Evolutionary conservation across 805 yeast species (phyloP).

Genomic region (Clavispora fructus): DNA sequence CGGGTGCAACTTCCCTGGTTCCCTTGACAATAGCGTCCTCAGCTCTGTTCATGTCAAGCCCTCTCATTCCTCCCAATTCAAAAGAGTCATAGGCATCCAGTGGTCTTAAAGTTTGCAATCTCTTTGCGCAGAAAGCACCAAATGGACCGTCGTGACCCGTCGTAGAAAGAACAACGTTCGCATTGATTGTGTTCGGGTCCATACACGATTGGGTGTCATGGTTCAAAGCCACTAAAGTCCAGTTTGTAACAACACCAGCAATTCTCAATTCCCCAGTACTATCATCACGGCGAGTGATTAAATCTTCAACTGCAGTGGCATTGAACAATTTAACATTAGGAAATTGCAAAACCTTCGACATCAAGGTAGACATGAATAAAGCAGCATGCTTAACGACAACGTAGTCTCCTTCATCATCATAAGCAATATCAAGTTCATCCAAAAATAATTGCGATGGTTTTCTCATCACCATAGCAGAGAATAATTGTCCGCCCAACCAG

Average conservation of each 20-base stretch:
- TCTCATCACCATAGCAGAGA: slow-evolving; percentile 74
- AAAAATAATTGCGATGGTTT: slow-evolving; percentile 72
- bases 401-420: slow-evolving; percentile 76
- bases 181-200: slow-evolving; percentile 78
- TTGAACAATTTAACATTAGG: slow-evolving; percentile 75
- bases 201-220: slow-evolving; percentile 75
- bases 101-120: slow-evolving; percentile 40
- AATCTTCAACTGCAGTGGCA: slow-evolving; percentile 77
- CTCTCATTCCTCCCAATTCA: slow-evolving; percentile 64
- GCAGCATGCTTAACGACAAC: slow-evolving; percentile 82
- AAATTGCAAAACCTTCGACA: slow-evolving; percentile 62
- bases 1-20: slow-evolving; percentile 61
- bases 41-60: slow-evolving; percentile 72
- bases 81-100: slow-evolving; percentile 21
- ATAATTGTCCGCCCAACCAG: slow-evolving; percentile 72
- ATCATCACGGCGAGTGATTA: slow-evolving; percentile 63
- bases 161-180: slow-evolving; percentile 59
- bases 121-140: slow-evolving; percentile 75
- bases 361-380: slow-evolving; percentile 63
- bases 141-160: slow-evolving; percentile 83
- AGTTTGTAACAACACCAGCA: slow-evolving; percentile 79
- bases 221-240: slow-evolving; percentile 74
- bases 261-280: slow-evolving; percentile 53
- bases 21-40: slow-evolving; percentile 71
- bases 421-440: slow-evolving; percentile 57